Conservation (phyloP, 1,284 basidiomycete species). For the Cronartium quercuum region DNA sequence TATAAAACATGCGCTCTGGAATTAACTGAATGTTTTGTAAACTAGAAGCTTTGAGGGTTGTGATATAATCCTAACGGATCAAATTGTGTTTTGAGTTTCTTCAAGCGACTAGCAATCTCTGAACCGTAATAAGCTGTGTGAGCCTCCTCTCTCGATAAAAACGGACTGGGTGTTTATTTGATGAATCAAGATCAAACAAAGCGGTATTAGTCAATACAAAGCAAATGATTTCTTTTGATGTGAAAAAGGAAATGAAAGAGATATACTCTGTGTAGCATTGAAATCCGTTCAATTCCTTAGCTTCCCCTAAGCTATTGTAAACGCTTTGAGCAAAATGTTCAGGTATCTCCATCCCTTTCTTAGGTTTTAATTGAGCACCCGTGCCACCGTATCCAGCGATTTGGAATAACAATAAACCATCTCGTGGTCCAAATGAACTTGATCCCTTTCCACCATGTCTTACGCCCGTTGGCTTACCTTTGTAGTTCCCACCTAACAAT, state of each 20-base stretch:
- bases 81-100: neutral
- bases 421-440: slow-evolving; percentile 15
- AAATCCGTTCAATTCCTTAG: slow-evolving; percentile 20
- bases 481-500: slow-evolving; percentile 13
- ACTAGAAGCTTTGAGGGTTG: slow-evolving; percentile 22
- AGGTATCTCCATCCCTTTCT: neutral
- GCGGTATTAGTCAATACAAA: neutral
- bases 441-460: too few relatives aligned
- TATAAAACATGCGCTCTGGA: too few relatives aligned
- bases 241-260: neutral
- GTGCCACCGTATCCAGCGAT: slow-evolving; percentile 16
- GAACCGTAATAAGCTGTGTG: slow-evolving; percentile 15
- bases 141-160: slow-evolving; percentile 16
- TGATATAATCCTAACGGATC: slow-evolving; percentile 10
- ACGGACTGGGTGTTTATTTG: neutral
- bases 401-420: slow-evolving; percentile 16
- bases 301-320: neutral
- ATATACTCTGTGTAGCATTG: slow-evolving; percentile 23
- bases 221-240: neutral
- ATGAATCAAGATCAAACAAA: neutral
- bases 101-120: neutral
- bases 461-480: slow-evolving; percentile 15
- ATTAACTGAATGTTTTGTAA: too few relatives aligned
- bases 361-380: neutral
- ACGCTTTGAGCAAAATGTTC: too few relatives aligned